Base-by-base conservation (phyloP, 2,329 filamentous ascomycete species). In the Epichloe coenophiala region DNA sequence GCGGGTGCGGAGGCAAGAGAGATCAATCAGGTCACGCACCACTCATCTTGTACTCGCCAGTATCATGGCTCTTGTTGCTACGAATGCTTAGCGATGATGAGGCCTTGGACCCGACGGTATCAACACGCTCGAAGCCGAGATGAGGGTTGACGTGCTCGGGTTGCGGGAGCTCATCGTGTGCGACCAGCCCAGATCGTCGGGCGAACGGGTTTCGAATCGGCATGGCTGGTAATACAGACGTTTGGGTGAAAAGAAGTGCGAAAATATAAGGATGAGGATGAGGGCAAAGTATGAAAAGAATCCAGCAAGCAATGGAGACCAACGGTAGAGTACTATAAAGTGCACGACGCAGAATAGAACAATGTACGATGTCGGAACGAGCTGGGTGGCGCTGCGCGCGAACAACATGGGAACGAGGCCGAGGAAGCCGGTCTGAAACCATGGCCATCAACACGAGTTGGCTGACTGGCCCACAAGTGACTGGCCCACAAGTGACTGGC, bases 1-100 rank as follows among this genome's bases (percentile, higher is more conserved):
- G 15, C 37, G 48, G 48, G 41, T 50, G 38, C 50, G 35, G 50
- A 51, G 45, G 44, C 21, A 40, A 11, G 23, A 40, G 39, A 38
- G 3, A 38, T 6, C 15, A n/a, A 33, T 23, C 39, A 48, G 33
- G 51, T 54, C 45, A 67, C 80, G 61, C 77, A 88, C 85, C 84
- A 68, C 84, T 87, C 77, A 89, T 77, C 68, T 88, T 86, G 70
- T 88, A 88, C 65, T 88, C 84, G 56, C 79, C 80, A 37, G 75
- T 83, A 57, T 86, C 81, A 49, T 73, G 72, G 63, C 80, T 78
- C 60, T 69, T 76, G 59, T 72, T 73, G 61, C 76, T 81, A 57
- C 75, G 75, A 50, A 84, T 75, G 61, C 77, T 83, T 61, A 85
- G 68, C 43, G 76, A 71, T 37, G 80, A 79, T 19, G 80, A 80